phyloP scores from a whole-genome alignment of 2,329 filamentous ascomycete genomes.

The Alternaria gaisen region DNA sequence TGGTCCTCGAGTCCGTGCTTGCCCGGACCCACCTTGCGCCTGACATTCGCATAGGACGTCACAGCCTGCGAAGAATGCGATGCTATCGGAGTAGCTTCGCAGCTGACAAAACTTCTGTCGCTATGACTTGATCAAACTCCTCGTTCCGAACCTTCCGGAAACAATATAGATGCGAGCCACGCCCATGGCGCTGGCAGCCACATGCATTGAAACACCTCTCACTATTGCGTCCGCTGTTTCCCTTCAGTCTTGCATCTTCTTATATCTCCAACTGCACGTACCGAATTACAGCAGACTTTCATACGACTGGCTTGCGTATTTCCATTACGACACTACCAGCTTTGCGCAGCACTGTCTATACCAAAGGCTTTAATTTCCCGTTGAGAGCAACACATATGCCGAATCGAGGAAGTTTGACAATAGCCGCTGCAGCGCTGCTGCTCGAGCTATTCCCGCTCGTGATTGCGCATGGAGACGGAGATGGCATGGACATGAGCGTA shows the following conservation, averaged over 20 bases:
- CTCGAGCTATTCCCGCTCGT: slow-evolving; percentile 52
- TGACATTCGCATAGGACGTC: slow-evolving; percentile 20
- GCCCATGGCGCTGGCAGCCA: slow-evolving; percentile 11
- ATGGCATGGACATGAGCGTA: slow-evolving; percentile 40
- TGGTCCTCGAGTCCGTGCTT: slow-evolving; percentile 10
- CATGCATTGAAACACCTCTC: slow-evolving; percentile 8
- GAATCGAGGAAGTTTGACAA: slow-evolving; percentile 25
- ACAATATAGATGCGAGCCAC: slow-evolving; percentile 24
- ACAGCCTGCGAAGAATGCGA: slow-evolving; percentile 27
- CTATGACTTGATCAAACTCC: slow-evolving; percentile 25
- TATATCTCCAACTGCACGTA: slow-evolving; percentile 9
- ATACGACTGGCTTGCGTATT: background rate
- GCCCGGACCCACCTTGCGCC: slow-evolving; percentile 17
- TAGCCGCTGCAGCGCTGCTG: slow-evolving; percentile 51
- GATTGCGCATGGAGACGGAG: slow-evolving; percentile 53
- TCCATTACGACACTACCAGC: background rate
- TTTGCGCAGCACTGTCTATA: slow-evolving; percentile 1
- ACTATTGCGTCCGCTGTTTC: slow-evolving; percentile 19
- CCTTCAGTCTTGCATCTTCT: slow-evolving; percentile 10
- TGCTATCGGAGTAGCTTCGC: slow-evolving; percentile 33
- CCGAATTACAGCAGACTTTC: slow-evolving; percentile 2
- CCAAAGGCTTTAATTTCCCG: background rate
- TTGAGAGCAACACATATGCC: slow-evolving; percentile 39
- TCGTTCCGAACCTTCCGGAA: slow-evolving; percentile 39
- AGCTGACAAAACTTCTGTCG: slow-evolving; percentile 39